phyloP scores from a whole-genome alignment of 108 stramenopile genomes.

The Bacterosira constricta region DNA sequence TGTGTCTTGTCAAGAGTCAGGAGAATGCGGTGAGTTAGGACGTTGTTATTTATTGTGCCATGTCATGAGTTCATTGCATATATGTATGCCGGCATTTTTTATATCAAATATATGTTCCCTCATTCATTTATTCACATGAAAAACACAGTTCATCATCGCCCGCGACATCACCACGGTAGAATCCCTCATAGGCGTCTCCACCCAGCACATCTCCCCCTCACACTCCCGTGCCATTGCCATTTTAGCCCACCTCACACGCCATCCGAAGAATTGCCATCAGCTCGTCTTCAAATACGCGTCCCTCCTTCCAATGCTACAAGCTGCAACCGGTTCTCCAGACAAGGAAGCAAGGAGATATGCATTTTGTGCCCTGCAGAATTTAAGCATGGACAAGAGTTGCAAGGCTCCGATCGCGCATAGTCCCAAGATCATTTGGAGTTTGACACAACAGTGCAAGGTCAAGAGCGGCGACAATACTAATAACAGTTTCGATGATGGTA shows the following conservation, averaged over 20 bases:
- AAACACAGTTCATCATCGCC: conserved; percentile 55
- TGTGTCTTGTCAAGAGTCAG: conserved; percentile 76
- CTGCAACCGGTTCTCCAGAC: conserved; percentile 59
- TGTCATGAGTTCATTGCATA: neutral
- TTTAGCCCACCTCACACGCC: conserved; percentile 74
- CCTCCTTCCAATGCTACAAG: conserved; percentile 67
- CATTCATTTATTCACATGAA: neutral
- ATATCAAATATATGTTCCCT: too few species aligned
- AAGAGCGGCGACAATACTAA: too few species aligned
- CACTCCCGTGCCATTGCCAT: conserved; percentile 68
- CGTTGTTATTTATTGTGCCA: neutral
- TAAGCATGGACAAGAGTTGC: conserved; percentile 76
- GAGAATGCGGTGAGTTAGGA: conserved; percentile 76
- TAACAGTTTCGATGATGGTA: conserved; percentile 38
- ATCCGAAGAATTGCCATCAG: conserved; percentile 69
- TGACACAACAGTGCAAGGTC: conserved; percentile 55
- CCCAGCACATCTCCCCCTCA: conserved; percentile 59
- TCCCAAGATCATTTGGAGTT: conserved; percentile 48
- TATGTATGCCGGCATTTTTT: neutral
- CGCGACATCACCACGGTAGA: conserved; percentile 47
- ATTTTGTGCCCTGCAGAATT: conserved; percentile 77
- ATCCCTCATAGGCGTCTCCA: conserved; percentile 62
- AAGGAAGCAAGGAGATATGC: conserved; percentile 62
- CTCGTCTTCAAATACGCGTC: conserved; percentile 60
- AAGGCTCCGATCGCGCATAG: conserved; percentile 70